phyloP scores from a whole-genome alignment of 176 grass and related monocot genomes.

The Ensete glaucum region DNA sequence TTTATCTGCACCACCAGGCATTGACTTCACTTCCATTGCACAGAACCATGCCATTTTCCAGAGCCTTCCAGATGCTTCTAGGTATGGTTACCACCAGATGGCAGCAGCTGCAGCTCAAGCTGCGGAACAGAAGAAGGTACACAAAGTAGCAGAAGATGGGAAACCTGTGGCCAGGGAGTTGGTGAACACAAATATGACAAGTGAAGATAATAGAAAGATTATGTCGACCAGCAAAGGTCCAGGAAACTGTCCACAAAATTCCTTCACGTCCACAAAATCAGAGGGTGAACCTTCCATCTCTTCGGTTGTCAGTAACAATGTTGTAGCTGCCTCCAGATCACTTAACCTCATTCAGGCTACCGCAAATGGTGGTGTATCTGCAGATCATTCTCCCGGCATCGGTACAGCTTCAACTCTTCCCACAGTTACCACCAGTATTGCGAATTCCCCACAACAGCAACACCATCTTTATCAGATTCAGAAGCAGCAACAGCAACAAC shows the following conservation, averaged over 20 bases:
- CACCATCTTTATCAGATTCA: constrained; percentile 31
- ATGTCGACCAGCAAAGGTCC: constrained; percentile 31
- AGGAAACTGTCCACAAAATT: constrained; percentile 36
- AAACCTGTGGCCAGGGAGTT: constrained; percentile 55
- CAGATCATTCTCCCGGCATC: constrained; percentile 24
- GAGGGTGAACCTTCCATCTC: constrained; percentile 41
- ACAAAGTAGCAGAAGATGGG: constrained; percentile 37
- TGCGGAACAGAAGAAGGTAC: constrained; percentile 39
- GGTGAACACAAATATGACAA: constrained; percentile 33
- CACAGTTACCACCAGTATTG: background rate
- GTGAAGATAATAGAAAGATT: constrained; percentile 59
- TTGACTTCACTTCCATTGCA: constrained; percentile 72
- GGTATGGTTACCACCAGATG: constrained; percentile 65
- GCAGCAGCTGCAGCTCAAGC: constrained; percentile 39
- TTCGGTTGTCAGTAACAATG: constrained; percentile 38
- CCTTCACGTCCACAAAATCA: constrained; percentile 62
- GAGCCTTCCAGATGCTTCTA: constrained; percentile 60
- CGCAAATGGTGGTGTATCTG: constrained; percentile 37
- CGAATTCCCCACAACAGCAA: constrained; percentile 27
- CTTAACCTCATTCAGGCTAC: constrained; percentile 61
- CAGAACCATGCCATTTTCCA: constrained; percentile 83
- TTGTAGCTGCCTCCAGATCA: constrained; percentile 51
- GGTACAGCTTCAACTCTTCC: background rate
- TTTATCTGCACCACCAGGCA: constrained; percentile 42
- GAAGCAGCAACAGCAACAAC: constrained; percentile 23